Percentiles rank a stretch among this genome's conserved stretches.
Conservation (phyloP, 306 rosid genomes). For the Elaeagnus macrophylla region DNA sequence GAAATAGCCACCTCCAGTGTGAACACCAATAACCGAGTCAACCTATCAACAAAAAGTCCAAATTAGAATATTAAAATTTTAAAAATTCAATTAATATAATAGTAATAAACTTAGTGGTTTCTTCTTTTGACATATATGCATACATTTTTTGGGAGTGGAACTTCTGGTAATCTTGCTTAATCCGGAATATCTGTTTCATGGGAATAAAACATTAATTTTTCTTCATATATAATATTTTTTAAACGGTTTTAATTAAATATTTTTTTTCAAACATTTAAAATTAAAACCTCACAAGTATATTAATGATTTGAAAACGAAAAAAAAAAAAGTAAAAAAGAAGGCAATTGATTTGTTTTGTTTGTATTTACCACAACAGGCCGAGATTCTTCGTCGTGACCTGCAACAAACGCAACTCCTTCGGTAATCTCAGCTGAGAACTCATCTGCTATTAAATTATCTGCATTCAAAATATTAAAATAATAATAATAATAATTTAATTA, state of each 20-base stretch:
- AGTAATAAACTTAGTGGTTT: not conserved
- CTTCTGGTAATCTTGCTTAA: conserved; percentile 89
- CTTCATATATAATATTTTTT: not conserved
- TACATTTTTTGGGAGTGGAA: conserved; percentile 87
- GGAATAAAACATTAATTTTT: not conserved
- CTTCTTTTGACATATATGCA: conserved; percentile 23
- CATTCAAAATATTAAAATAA: not conserved
- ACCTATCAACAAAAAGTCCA: conserved; percentile 38
- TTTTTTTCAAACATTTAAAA: not conserved
- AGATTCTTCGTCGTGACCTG: conserved; percentile 89
- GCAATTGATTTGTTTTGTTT: not conserved
- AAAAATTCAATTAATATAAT: not conserved
- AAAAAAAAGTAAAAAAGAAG: not conserved
- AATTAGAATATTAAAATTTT: not conserved
- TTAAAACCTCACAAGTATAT: too few species aligned
- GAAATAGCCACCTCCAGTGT: conserved; percentile 86
- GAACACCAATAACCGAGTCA: conserved; percentile 73
- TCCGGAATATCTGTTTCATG: conserved; percentile 60
- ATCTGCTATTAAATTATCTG: conserved; percentile 90
- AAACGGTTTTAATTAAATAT: too few species aligned
- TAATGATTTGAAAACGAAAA: not conserved
- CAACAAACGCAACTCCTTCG: conserved; percentile 82
- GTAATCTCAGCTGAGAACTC: conserved; percentile 94
- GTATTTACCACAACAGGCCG: conserved; percentile 76
- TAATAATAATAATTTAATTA: not conserved